These are phyloP conservation scores for Psilocybe cyanescens DNA, from an alignment of 768 basidiomycete genomes.

Conservation along the genomic window DNA sequence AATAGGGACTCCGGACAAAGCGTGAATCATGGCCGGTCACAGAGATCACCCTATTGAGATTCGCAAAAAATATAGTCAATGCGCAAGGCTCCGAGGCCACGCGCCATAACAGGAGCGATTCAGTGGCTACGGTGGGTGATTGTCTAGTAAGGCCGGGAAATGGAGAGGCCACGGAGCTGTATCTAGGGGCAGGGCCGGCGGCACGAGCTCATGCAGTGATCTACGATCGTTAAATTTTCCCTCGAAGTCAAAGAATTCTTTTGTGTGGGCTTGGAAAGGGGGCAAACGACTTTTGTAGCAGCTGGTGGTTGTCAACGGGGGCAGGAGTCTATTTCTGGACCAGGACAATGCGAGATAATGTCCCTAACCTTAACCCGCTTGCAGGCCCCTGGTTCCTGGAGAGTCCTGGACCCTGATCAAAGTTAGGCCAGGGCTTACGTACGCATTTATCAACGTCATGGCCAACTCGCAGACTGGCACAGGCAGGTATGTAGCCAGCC, in stretches of 20 bases:
- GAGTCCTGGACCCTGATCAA: background rate
- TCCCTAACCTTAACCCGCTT: background rate
- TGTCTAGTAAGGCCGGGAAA: background rate
- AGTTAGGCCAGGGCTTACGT: background rate
- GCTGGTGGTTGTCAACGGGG: slow-evolving; percentile 6
- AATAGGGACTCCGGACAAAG: slow-evolving; percentile 12
- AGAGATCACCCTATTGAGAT: background rate
- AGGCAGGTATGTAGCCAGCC: background rate
- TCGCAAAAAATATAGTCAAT: background rate
- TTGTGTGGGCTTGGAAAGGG: slow-evolving; percentile 2
- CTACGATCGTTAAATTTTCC: background rate
- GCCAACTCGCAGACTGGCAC: background rate
- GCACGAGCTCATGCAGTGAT: background rate
- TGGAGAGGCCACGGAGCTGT: background rate
- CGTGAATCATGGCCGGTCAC: background rate
- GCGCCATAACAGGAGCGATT: background rate
- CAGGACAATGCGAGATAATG: background rate
- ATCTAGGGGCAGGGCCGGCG: background rate
- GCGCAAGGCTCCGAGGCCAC: background rate
- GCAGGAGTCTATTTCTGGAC: slow-evolving; percentile 14
- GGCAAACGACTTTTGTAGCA: background rate
- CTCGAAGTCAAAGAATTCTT: background rate
- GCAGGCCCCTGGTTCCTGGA: background rate
- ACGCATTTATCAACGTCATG: slow-evolving; percentile 1
- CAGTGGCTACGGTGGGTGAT: background rate